Conservation (phyloP, 257 asterid genomes). For the Nicotiana tomentosiformis region DNA sequence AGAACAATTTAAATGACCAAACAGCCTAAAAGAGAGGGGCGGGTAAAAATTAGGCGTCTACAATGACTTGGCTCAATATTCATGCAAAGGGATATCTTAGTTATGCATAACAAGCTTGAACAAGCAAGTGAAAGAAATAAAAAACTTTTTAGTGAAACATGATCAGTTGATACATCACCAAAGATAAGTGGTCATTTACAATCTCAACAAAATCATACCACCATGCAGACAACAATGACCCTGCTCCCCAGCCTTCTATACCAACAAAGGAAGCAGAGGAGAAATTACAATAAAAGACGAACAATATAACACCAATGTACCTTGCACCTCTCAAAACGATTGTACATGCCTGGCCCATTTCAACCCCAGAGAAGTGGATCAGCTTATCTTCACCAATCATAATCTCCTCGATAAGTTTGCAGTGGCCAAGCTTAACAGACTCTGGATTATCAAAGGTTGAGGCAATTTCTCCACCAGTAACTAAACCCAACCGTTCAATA, state of each 20-base stretch:
- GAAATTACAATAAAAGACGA: background rate
- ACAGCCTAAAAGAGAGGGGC: background rate
- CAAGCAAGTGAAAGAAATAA: background rate
- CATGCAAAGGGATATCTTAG: background rate
- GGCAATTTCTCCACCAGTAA: slow-evolving; percentile 96
- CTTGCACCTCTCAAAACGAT: slow-evolving; percentile 96
- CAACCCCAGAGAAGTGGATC: slow-evolving; percentile 97
- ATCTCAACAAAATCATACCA: background rate
- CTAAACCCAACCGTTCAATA: slow-evolving; percentile 88
- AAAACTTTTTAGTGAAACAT: background rate
- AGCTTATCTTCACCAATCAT: slow-evolving; percentile 98
- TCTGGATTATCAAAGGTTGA: slow-evolving; percentile 97
- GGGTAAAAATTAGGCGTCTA: background rate
- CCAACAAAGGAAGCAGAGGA: background rate
- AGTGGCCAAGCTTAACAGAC: slow-evolving; percentile 91
- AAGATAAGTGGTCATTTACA: background rate
- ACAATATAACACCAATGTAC: slow-evolving; percentile 19
- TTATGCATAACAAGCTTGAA: background rate
- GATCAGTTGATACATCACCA: background rate
- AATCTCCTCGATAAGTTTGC: slow-evolving; percentile 90
- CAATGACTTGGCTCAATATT: background rate
- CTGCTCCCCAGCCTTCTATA: background rate
- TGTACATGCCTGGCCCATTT: slow-evolving; percentile 96
- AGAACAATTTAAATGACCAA: background rate
- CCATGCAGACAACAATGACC: background rate